Base-by-base conservation (phyloP, 2,329 filamentous ascomycete genomes). In the Penicillium sp. region DNA sequence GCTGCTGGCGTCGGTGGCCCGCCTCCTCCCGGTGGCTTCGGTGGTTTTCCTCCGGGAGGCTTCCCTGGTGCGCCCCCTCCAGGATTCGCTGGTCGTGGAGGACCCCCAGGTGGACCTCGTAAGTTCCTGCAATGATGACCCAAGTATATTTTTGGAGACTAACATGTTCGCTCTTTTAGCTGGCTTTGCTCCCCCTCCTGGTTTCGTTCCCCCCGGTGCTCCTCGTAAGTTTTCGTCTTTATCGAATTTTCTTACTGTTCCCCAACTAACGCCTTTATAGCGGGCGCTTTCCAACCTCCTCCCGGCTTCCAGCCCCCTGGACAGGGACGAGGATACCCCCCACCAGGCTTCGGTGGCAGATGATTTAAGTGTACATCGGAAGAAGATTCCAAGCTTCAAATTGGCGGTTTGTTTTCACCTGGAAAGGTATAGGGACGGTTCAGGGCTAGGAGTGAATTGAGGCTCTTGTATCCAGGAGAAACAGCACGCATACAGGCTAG, bases 1-100 rank as follows among this genome's bases (percentile, higher is more conserved):
- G 91, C 91, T 76, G 88, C 90, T 70, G 93, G 93, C 72, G 89
- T 96, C 71, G 93, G 91, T 68, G 89, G 87, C 58, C 89, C 86
- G 52, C 88, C 87, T 55, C 89, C 89, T 49, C 89, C 82, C 19
- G 81, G 80, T 46, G 80, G 79, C 37, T 82, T 82, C 61, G 76
- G 74, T 54, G 79, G 76, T 26, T 82, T 81, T 62, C 78, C 78
- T 45, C 78, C 81, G 57, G 81, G 78, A 62, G 81, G 80, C 29
- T 83, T 84, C 65, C 82, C 84, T 56, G 82, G 79, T 56, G 80
- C 71, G 31, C 74, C 76, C 46, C 77, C 81, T 46, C 78, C 79
- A 49, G 78, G 78, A 43, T 82, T 82, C 69, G 77, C 74, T 65
- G 79, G 79, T 50, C 74, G 81, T 73, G 79, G 78, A 76, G 85